Evolutionary conservation across 1,139 yeast genomes (phyloP).

Genomic region (Pneumocystis jirovecii): DNA sequence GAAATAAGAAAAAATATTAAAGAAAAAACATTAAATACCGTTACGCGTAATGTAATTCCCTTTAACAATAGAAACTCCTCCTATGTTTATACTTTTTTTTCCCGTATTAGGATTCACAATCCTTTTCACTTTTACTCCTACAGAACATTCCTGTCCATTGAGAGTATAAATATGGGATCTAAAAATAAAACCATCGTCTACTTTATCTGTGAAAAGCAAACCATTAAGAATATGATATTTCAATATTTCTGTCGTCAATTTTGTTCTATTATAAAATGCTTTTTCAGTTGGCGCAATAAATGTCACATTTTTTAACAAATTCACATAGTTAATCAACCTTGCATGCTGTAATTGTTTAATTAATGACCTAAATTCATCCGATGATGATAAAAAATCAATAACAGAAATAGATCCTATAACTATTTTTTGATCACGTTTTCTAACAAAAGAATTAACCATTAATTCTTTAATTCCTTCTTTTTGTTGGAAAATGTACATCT

Average conservation of each 20-base stretch:
- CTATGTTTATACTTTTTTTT: neutral
- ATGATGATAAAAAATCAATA: conserved; percentile 1
- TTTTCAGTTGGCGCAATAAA: conserved; percentile 1
- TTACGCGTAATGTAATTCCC: neutral
- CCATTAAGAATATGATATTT: conserved; percentile 1
- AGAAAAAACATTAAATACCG: neutral
- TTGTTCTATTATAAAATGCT: neutral
- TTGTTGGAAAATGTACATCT: too few species aligned
- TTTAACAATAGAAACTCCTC: neutral
- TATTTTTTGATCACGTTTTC: neutral
- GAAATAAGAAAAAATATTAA: neutral
- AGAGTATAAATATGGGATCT: neutral
- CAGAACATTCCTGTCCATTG: neutral
- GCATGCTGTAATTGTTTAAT: neutral
- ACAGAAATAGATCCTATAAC: neutral
- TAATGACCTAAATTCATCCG: neutral
- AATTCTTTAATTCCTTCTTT: neutral
- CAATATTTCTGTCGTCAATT: neutral
- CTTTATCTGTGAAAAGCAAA: neutral
- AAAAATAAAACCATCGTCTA: neutral
- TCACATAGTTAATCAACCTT: neutral
- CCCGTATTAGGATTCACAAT: neutral
- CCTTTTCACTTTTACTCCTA: neutral
- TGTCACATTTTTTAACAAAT: neutral
- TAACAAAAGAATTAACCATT: neutral